phyloP scores from a whole-genome alignment of 441 rosid species.

The Adansonia rubrostipa region DNA sequence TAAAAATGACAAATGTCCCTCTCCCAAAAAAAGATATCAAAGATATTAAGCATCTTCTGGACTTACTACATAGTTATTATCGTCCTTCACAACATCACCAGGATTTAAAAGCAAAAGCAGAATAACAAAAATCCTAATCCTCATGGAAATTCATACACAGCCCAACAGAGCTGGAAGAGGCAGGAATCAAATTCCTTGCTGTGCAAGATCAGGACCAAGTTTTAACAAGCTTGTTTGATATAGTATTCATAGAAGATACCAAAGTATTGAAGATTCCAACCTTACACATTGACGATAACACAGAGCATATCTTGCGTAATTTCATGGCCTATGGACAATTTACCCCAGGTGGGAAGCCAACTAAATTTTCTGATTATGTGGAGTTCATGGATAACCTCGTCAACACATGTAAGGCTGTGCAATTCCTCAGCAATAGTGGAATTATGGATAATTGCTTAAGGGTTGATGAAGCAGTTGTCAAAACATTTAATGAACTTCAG shows the following conservation, averaged over 20 bases:
- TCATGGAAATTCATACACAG: not conserved
- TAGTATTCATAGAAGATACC: not conserved
- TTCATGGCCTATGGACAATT: not conserved
- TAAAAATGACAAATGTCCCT: not conserved
- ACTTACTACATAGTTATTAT: not conserved
- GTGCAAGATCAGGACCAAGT: too few relatives aligned
- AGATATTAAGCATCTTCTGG: not conserved
- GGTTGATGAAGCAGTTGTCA: not conserved
- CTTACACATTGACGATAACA: not conserved
- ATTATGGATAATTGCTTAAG: not conserved
- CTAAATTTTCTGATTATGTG: not conserved
- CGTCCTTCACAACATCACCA: not conserved
- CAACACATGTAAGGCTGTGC: not conserved
- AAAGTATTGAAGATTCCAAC: not conserved
- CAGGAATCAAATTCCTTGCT: not conserved
- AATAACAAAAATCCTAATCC: accelerated
- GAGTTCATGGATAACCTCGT: not conserved
- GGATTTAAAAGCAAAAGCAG: not conserved
- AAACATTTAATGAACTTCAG: not conserved
- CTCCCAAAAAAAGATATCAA: not conserved
- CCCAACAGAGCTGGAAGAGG: not conserved
- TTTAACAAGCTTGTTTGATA: not conserved
- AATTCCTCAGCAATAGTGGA: not conserved
- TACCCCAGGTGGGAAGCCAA: not conserved
- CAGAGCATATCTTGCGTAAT: not conserved